Evolutionary conservation across 257 asterid species (phyloP).

Genomic region (Plantago ovata): DNA sequence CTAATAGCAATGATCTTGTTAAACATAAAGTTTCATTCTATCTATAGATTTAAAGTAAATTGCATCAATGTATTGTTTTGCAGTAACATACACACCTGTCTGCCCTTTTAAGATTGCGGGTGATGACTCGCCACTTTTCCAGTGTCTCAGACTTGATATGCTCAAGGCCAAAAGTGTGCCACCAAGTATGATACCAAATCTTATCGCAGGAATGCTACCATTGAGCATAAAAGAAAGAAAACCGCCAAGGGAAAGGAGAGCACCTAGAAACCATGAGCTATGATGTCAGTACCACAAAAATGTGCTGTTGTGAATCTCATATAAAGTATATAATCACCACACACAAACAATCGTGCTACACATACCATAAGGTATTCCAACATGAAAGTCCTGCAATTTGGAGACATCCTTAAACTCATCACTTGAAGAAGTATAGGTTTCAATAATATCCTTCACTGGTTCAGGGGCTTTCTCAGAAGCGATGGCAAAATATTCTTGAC

Average conservation of each 20-base stretch:
- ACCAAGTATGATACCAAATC: constrained; percentile 86
- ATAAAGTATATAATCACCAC: constrained; percentile 9
- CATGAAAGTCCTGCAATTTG: constrained; percentile 69
- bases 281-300: constrained; percentile 20
- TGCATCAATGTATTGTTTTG: not conserved
- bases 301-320: constrained; percentile 1
- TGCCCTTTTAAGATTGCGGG: constrained; percentile 71
- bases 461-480: constrained; percentile 83
- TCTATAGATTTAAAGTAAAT: not conserved
- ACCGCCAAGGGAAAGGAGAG: constrained; percentile 68
- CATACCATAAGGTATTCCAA: constrained; percentile 94
- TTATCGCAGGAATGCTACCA: constrained; percentile 71
- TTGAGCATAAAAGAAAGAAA: constrained; percentile 76
- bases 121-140: constrained; percentile 66
- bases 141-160: constrained; percentile 71
- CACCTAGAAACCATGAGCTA: constrained; percentile 44
- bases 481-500: constrained; percentile 53
- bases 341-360: not conserved
- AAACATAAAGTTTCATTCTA: not conserved
- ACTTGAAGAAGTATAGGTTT: constrained; percentile 61
- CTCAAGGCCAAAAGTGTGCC: constrained; percentile 79
- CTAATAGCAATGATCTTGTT: not conserved
- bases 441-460: constrained; percentile 74
- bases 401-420: constrained; percentile 59
- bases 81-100: constrained; percentile 48